Evolutionary conservation across 306 rosid genomes (phyloP), one percentile per base, ranked within the genome.

Genomic region (Sphenostylis stenocarpa): DNA sequence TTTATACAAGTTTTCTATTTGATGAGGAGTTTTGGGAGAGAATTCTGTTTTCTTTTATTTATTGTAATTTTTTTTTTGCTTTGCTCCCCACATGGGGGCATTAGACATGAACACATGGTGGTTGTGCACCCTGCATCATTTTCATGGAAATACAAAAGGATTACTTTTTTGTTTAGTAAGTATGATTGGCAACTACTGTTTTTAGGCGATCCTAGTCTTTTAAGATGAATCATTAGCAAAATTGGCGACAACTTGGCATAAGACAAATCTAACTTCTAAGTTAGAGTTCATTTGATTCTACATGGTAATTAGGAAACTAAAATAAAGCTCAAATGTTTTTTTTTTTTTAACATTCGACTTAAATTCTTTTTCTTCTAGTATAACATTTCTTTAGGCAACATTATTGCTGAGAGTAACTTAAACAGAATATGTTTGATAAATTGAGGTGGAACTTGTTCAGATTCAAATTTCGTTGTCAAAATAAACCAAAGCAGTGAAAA

Each of bases 131-230:
- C 34, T 43, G 52, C 26, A 8, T 24, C 67, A 76, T 36, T 34
- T 16, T 29, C 36, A 51, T 70, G 64, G 66, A 79, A 70, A 49
- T 80, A 20, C 74, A 19, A 65, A 24, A 71, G 41, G 69, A 19
- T 29, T 21, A 52, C 19, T 23, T 71, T 26, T 60, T 71, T 61
- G 66, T 61, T 61, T 11, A n/a, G 73, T 61, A 29, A 70, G 8
- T 48, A 12, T 49, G 45, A 5, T 51, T 49, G 26, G 36, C 5
- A 26, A 49, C 49, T 48, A 36, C 53, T 36, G 41, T 34, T 58
- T 20, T 20, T 23, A 6, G 64, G 0, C 43, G 4, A 47, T n/a
- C 11, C 36, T 16, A 26, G 66, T 28, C 20, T 14, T 58, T 62
- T 19, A 62, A 16, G 7, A 39, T 16, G 20, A 67, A 52, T 43